Conservation (phyloP, 2,329 filamentous ascomycete species). For the Fusarium sororula region DNA sequence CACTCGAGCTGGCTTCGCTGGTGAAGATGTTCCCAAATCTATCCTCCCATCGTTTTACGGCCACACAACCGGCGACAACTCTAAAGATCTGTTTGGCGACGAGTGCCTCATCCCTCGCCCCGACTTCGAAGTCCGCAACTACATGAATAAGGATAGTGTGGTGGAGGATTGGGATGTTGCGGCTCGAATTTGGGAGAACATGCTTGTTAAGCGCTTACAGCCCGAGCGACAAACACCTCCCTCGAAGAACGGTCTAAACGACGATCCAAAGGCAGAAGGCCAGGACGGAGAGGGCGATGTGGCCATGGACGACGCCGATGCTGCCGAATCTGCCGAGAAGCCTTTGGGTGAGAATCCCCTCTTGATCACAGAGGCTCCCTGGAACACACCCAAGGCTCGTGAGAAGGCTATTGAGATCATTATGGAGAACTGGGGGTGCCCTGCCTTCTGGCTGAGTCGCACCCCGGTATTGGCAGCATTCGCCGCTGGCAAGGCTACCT, state of each 20-base stretch:
- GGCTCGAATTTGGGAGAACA: slow-evolving; percentile 89
- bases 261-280: slow-evolving; percentile 65
- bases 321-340: slow-evolving; percentile 69
- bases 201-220: slow-evolving; percentile 88
- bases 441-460: slow-evolving; percentile 92
- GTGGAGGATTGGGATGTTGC: slow-evolving; percentile 98
- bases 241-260: slow-evolving; percentile 81
- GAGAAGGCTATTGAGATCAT: slow-evolving; percentile 96
- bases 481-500: slow-evolving; percentile 90
- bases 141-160: slow-evolving; percentile 86
- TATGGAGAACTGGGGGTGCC: slow-evolving; percentile 96
- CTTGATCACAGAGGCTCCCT: slow-evolving; percentile 92
- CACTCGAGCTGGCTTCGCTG: slow-evolving; percentile 94
- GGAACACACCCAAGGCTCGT: slow-evolving; percentile 87
- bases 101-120: slow-evolving; percentile 83
- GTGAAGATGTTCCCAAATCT: slow-evolving; percentile 96
- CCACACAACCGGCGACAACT: slow-evolving; percentile 56
- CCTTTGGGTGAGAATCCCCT: slow-evolving; percentile 88
- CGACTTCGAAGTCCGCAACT: slow-evolving; percentile 87
- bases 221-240: slow-evolving; percentile 76
- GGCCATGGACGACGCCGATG: slow-evolving; percentile 61
- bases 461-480: slow-evolving; percentile 92
- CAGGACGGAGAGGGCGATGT: slow-evolving; percentile 71
- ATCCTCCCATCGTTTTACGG: slow-evolving; percentile 93
- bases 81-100: slow-evolving; percentile 82